Base-by-base conservation (phyloP, 2,329 filamentous ascomycete genomes). In the Myriosclerotinia duriaeana region DNA sequence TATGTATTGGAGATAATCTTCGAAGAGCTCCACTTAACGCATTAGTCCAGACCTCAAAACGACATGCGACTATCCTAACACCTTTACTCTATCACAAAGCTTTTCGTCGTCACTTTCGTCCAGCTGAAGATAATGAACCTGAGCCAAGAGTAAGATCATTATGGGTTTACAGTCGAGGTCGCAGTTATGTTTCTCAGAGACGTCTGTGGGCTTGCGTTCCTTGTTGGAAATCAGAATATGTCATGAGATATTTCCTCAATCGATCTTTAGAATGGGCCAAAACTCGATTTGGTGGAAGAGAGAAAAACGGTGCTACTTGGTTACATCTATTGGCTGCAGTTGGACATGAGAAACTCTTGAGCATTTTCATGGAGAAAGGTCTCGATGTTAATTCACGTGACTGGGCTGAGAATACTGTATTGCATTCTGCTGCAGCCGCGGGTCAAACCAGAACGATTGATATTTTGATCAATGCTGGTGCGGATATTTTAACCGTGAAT, bases 281-380 rank as follows among this genome's bases (percentile, higher is more conserved):
- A 42, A 65, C 64, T 22, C 55, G 48, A 14, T 65, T 65, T 46
- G 64, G 64, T 5, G 64, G 64, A 15, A 52, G 55, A 26, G 64
- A 65, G n/a, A 65, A 55, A 53, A 65, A 65, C 53, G 64, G 64
- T 9, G 64, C 64, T 53, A 65, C 46, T 42, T 65, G 64, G 64
- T 61, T 65, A 61, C 64, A 65, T 61, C 22, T 65, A 22, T 40
- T 65, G 12, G 64, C 54, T 30, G 42, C 30, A 20, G 36, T 22
- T 34, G 64, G 48, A 1, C 64, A 65, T 65, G 36, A 52, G 48
- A 61, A 36, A 34, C 55, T 65, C 5, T 44, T 65, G 36, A 53
- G 3, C 26, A 42, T 65, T 46, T 65, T 65, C 20, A n/a, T 53
- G 12, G 2, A 30, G 36, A 65, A 65, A 30, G 64, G 64, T 46